Base-by-base conservation (phyloP, 805 yeast species). In the Metschnikowia picachoensis region DNA sequence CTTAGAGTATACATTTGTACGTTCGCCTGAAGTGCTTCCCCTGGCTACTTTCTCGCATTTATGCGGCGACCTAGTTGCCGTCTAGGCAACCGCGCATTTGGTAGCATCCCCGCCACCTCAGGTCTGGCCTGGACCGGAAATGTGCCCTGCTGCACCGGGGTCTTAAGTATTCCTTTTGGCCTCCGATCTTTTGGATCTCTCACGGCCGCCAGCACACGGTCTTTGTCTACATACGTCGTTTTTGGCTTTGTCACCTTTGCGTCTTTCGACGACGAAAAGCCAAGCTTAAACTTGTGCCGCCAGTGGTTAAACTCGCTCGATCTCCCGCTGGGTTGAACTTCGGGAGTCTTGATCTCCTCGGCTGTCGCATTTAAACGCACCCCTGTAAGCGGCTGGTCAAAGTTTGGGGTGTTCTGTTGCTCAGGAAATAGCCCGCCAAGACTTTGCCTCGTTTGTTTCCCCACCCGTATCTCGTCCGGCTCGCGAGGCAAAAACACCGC, bases 401-500 rank as follows among this genome's bases (percentile, higher is more conserved):
- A 34, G 3, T 43, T 20, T 8, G 36, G 17, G 9, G 47, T 20
- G 11, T 38, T 39, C 8, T 35, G 8, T 2, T 39, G 43, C 20
- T 15, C 8, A 3, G 41, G 32, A 35, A 44, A 44, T 10, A 44
- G n/a, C 6, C 39, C 47, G n/a, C 47, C 47, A 12, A 44, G 43
- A 20, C 47, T 44, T 34, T 44, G 47, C 17, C 39, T 35, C 25
- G 47, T 44, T 9, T 43, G 47, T 20, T 35, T 39, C 16, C 39
- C 43, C 25, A 39, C 37, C 43, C 47, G 39, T 3, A 43, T 30
- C 35, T 35, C 36, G 14, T 36, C 44, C 12, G 44, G 41, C 34
- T 39, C 41, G 16, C 47, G 44, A 3, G 50, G 50, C 41, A 43
- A 39, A 29, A 47, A 47, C 14, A 36, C 50, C 5, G 37, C 39